Evolutionary conservation across 1,139 yeast species (phyloP), one percentile per base, ranked within the genome.

Genomic region (Hanseniaspora sp.): DNA sequence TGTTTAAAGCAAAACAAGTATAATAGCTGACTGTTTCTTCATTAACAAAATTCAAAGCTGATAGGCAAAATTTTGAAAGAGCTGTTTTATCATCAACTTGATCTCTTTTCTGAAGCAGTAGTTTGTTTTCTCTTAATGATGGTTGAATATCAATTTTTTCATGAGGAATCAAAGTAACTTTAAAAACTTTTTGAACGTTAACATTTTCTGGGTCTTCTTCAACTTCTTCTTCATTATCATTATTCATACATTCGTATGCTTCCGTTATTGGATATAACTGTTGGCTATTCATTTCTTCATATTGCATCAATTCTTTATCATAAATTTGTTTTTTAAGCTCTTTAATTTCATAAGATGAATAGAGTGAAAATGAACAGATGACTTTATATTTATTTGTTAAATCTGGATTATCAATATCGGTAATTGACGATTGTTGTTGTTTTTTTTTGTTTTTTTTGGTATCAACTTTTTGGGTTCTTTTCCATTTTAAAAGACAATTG

Each of bases 401-500:
- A 15, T 9, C 29, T 15, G 7, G 7, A 17, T 15, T 17, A 9
- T 13, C 13, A 13, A 17, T 39, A 13, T 13, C 7, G 40, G 8
- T 15, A 2, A 11, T 1, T 5, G n/a, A 13, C 3, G 8, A 3
- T 11, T 15, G 11, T 33, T 33, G 35, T 17, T 7, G 29, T 9
- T 43, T 43, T 5, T 15, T 17, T 7, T 15, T 17, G n/a, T 4
- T 31, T 7, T 30, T 15, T 15, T 7, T 31, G n/a, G 1, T 12
- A 11, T 9, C 18, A 8, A 40, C 33, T 33, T 33, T 33, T 6
- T 15, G 31, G 7, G 29, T 18, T 51, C 54, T 51, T 17, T 39
- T 31, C 48, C 48, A 51, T 28, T 45, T 51, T 34, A 51, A 15
- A 5, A 51, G 28, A 39, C 54, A 51, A n/a, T 51, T 51, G 17